phyloP scores from a whole-genome alignment of 2,329 filamentous ascomycete genomes.

The Biscogniauxia marginata region DNA sequence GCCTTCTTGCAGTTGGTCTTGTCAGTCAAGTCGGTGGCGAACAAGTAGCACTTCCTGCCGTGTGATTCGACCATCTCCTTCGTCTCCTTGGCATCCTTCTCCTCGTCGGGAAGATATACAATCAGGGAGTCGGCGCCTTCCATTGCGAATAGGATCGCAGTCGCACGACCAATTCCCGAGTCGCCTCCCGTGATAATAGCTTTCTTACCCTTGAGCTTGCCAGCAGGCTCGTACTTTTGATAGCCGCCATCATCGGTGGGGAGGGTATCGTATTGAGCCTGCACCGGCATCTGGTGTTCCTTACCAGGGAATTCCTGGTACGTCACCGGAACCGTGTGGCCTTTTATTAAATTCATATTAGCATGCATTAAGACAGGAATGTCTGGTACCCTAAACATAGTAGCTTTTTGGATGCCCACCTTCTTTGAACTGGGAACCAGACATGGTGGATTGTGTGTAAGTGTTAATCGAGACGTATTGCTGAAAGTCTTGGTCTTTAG shows the following conservation, averaged over 20 bases:
- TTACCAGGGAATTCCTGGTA: conserved; percentile 43
- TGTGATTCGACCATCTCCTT: conserved; percentile 67
- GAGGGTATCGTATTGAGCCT: conserved; percentile 62
- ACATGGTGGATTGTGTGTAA: conserved; percentile 17
- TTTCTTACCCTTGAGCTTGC: conserved; percentile 72
- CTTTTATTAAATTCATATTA: conserved; percentile 21
- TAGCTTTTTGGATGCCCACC: conserved; percentile 32
- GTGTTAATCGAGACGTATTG: background rate
- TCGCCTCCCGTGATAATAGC: conserved; percentile 82
- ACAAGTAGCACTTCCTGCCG: conserved; percentile 63
- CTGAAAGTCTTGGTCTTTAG: conserved; percentile 1
- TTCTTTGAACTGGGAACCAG: conserved; percentile 35
- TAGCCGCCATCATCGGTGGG: conserved; percentile 67
- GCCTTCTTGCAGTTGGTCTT: conserved; percentile 68
- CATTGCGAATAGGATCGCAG: conserved; percentile 75
- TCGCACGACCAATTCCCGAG: conserved; percentile 73
- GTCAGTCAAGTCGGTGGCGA: conserved; percentile 63
- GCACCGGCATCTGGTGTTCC: conserved; percentile 48
- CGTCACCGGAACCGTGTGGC: conserved; percentile 40
- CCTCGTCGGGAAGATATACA: conserved; percentile 71
- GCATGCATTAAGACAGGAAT: conserved; percentile 1
- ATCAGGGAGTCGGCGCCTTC: conserved; percentile 76
- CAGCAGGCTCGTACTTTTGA: conserved; percentile 70
- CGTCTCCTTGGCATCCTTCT: conserved; percentile 73
- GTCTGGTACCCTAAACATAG: too few relatives aligned